These are phyloP conservation scores for Gnomoniopsis smithogilvyi DNA, from an alignment of 2,329 filamentous ascomycete genomes.

Conservation along the genomic window DNA sequence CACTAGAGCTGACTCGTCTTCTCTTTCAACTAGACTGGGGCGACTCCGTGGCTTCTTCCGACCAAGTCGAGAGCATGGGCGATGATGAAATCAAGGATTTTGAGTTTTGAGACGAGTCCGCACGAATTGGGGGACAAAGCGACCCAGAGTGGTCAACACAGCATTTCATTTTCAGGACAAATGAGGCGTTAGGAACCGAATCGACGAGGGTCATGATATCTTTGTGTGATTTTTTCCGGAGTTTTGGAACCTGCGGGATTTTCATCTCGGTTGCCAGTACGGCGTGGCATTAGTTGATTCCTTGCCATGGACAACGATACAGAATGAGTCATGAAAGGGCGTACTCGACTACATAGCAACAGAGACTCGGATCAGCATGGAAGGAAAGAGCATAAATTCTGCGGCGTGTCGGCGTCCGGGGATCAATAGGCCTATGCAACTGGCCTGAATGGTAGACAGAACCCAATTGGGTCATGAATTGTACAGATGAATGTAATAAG, in stretches of 20 bases:
- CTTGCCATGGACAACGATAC: neutral
- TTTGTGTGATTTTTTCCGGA: too few relatives aligned
- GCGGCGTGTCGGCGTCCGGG: conserved; percentile 15
- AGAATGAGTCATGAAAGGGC: conserved; percentile 16
- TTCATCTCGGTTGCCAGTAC: neutral
- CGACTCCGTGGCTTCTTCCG: conserved; percentile 50
- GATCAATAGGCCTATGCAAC: neutral
- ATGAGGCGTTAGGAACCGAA: neutral
- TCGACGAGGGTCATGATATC: neutral
- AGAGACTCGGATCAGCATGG: conserved; percentile 9
- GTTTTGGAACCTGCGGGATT: neutral
- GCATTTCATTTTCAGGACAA: neutral
- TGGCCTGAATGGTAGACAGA: conserved; percentile 1
- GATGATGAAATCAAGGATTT: conserved; percentile 39
- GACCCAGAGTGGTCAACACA: neutral
- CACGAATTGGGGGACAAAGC: neutral
- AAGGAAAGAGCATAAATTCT: conserved; percentile 13
- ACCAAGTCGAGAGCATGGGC: conserved; percentile 48
- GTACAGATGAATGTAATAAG: conserved; percentile 9
- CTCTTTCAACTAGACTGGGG: conserved; percentile 47
- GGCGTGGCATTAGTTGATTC: neutral
- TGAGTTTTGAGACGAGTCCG: conserved; percentile 3
- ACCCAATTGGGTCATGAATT: neutral
- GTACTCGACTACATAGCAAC: conserved; percentile 2
- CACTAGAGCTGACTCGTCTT: conserved; percentile 9